Evolutionary conservation across 2,329 filamentous ascomycete genomes (phyloP).

Genomic region (Lachnum nothofagi): DNA sequence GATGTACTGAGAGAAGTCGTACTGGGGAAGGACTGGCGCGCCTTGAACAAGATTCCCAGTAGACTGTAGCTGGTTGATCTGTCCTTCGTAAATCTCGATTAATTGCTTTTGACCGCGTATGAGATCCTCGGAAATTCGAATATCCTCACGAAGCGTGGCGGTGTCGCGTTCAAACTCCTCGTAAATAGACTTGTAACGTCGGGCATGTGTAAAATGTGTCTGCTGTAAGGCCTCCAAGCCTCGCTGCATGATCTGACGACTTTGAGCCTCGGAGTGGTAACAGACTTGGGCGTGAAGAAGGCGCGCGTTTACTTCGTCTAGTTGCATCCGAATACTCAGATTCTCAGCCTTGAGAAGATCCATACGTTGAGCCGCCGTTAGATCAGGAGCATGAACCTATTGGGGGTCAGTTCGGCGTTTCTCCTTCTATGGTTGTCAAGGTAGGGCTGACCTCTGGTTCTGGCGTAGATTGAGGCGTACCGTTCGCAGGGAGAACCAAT

Average conservation of each 20-base stretch:
- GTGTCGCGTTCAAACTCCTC: constrained; percentile 2
- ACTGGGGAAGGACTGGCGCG: constrained; percentile 6
- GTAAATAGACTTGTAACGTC: constrained; percentile 6
- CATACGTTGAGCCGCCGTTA: constrained; percentile 2
- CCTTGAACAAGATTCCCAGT: constrained; percentile 1
- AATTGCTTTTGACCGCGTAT: constrained; percentile 10
- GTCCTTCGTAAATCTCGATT: constrained; percentile 9
- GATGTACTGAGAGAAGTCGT: constrained; percentile 5
- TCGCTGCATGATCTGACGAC: constrained; percentile 4
- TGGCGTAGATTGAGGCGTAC: constrained; percentile 2
- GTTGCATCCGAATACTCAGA: not conserved
- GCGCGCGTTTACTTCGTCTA: constrained; percentile 4
- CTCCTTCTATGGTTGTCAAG: not conserved
- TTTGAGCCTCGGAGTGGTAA: constrained; percentile 9
- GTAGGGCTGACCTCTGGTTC: constrained; percentile 9
- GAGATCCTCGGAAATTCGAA: constrained; percentile 9
- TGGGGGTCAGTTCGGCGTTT: constrained; percentile 5
- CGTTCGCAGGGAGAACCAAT: not conserved
- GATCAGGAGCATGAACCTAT: constrained; percentile 3
- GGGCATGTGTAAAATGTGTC: constrained; percentile 3
- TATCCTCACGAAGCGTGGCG: constrained; percentile 8
- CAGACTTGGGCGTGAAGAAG: constrained; percentile 9
- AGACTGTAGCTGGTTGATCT: constrained; percentile 5
- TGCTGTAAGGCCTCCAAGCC: constrained; percentile 7
- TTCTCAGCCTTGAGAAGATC: constrained; percentile 4